phyloP scores from a whole-genome alignment of 2,329 filamentous ascomycete species.

The Fusarium chuoi region DNA sequence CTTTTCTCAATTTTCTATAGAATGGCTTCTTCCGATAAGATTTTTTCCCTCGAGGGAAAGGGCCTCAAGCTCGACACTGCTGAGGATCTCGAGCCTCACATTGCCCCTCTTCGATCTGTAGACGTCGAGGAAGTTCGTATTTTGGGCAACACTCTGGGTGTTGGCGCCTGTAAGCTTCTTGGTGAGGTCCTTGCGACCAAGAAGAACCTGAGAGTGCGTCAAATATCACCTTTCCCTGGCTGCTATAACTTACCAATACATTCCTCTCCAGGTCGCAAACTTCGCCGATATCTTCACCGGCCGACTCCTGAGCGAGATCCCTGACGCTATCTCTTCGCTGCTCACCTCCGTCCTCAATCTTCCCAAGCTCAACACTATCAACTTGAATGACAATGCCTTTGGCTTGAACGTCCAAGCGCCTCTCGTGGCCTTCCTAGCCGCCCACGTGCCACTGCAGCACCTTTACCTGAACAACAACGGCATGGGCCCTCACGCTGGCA shows the following conservation, averaged over 20 bases:
- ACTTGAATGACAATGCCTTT: slow-evolving; percentile 98
- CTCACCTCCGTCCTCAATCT: slow-evolving; percentile 88
- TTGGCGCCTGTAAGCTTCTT: slow-evolving; percentile 86
- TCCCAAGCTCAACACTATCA: slow-evolving; percentile 87
- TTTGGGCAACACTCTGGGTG: slow-evolving; percentile 90
- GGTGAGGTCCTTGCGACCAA: slow-evolving; percentile 87
- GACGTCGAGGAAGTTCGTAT: slow-evolving; percentile 88
- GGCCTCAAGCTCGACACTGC: slow-evolving; percentile 92
- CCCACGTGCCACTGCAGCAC: slow-evolving; percentile 90
- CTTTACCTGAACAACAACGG: slow-evolving; percentile 99
- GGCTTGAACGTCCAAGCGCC: slow-evolving; percentile 94
- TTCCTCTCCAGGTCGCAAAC: slow-evolving; percentile 74
- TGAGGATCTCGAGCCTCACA: slow-evolving; percentile 85
- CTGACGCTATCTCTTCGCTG: slow-evolving; percentile 84
- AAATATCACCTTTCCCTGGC: background rate
- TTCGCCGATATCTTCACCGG: slow-evolving; percentile 98
- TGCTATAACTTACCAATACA: background rate
- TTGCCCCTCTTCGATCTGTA: slow-evolving; percentile 77
- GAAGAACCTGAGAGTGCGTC: slow-evolving; percentile 77
- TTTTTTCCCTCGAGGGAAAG: slow-evolving; percentile 92
- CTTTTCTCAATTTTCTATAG: slow-evolving; percentile 18
- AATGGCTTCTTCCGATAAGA: slow-evolving; percentile 59
- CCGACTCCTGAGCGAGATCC: slow-evolving; percentile 92
- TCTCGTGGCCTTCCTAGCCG: slow-evolving; percentile 88
- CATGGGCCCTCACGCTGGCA: slow-evolving; percentile 89